Conservation (phyloP, 2,329 filamentous ascomycete genomes). For the Exophiala phaeomuriformis region DNA sequence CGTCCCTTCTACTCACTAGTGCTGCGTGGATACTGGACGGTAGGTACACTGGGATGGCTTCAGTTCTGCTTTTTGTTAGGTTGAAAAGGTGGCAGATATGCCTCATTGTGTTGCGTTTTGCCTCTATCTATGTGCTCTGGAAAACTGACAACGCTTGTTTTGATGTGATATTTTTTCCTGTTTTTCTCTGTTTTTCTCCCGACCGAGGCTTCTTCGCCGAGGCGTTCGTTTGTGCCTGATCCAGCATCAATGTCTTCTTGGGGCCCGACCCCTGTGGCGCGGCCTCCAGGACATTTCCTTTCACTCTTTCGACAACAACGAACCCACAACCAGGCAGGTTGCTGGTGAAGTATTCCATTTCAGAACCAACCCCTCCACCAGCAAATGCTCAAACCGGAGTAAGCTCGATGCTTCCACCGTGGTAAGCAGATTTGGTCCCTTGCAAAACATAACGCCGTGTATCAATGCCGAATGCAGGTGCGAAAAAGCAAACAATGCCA, state of each 20-base stretch:
- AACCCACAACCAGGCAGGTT: too few relatives aligned
- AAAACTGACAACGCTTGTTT: neutral
- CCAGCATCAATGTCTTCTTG: too few relatives aligned
- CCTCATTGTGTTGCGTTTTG: neutral
- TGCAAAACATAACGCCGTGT: neutral
- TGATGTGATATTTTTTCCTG: neutral
- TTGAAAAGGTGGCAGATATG: neutral
- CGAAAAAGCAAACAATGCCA: neutral
- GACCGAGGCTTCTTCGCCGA: neutral
- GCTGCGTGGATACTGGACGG: too few relatives aligned
- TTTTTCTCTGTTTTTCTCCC: neutral
- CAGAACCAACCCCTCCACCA: neutral
- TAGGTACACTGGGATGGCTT: neutral
- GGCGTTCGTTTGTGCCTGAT: too few relatives aligned
- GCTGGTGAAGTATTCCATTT: too few relatives aligned
- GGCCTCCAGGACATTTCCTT: too few relatives aligned
- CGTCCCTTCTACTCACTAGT: too few relatives aligned
- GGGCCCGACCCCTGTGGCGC: too few relatives aligned
- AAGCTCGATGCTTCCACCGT: neutral
- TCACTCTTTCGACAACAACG: too few relatives aligned
- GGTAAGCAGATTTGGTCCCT: neutral
- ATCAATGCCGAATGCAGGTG: neutral
- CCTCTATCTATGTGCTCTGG: constrained; percentile 1
- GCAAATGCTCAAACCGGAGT: neutral
- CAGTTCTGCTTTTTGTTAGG: neutral